Conservation (phyloP, 2,329 filamentous ascomycete genomes). For the Colletotrichum orchidophilum region DNA sequence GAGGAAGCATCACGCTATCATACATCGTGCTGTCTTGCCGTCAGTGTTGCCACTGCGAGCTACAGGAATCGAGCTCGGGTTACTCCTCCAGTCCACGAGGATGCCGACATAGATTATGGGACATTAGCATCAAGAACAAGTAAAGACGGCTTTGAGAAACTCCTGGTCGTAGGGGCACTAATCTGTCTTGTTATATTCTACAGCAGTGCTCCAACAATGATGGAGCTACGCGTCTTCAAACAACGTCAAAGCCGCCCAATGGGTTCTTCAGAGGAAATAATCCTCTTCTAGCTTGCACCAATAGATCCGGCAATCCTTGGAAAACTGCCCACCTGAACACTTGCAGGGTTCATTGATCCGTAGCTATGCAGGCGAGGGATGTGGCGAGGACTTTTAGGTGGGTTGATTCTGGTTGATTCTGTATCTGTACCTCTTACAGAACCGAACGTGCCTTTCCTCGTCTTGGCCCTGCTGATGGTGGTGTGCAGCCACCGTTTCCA, state of each 20-base stretch:
- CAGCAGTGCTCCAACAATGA: not conserved
- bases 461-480: conserved; percentile 11
- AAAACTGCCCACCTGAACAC: not conserved
- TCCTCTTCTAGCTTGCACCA: no score
- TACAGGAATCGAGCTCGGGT: no score
- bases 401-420: no score
- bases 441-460: conserved; percentile 10
- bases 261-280: no score
- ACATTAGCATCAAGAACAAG: no score
- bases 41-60: no score
- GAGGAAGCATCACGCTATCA: conserved; percentile 4
- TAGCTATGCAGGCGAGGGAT: conserved; percentile 2
- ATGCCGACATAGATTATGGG: no score
- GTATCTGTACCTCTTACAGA: conserved; percentile 23
- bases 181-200: no score
- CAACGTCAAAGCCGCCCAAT: not conserved
- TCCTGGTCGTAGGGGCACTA: no score
- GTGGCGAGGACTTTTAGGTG: conserved; percentile 13
- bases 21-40: not conserved
- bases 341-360: not conserved
- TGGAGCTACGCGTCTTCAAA: not conserved
- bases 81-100: no score
- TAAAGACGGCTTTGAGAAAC: no score
- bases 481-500: conserved; percentile 5
- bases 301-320: not conserved